These are phyloP conservation scores for Trichoderma sp. DNA, from an alignment of 2,329 filamentous ascomycete species.

Conservation along the genomic window DNA sequence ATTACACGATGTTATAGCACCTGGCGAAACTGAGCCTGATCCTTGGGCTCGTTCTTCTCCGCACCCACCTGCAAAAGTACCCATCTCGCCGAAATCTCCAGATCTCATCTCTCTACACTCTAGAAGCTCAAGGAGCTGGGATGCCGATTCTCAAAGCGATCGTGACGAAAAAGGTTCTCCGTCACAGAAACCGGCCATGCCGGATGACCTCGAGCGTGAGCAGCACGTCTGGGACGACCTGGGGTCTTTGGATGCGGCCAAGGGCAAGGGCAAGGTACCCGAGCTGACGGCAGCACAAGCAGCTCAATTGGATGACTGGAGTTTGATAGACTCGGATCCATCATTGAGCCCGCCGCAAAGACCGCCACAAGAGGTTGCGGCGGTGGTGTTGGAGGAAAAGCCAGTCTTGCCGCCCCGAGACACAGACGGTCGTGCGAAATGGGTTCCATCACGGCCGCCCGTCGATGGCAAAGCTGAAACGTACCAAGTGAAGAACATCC, in stretches of 20 bases:
- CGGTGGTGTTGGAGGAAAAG: slow-evolving; percentile 32
- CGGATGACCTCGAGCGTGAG: slow-evolving; percentile 46
- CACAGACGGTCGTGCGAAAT: slow-evolving; percentile 38
- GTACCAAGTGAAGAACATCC: slow-evolving; percentile 90
- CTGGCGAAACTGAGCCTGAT: slow-evolving; percentile 38
- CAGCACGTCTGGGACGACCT: slow-evolving; percentile 57
- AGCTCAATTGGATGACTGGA: slow-evolving; percentile 52
- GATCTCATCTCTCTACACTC: slow-evolving; percentile 45
- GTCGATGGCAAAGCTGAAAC: slow-evolving; percentile 67
- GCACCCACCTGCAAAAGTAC: slow-evolving; percentile 34
- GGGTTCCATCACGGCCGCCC: slow-evolving; percentile 48
- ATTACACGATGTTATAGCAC: slow-evolving; percentile 29
- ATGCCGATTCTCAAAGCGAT: slow-evolving; percentile 42
- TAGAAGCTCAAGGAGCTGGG: slow-evolving; percentile 46
- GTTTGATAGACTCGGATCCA: slow-evolving; percentile 52
- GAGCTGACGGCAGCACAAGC: slow-evolving; percentile 30
- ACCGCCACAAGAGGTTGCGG: slow-evolving; percentile 18
- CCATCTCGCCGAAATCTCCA: slow-evolving; percentile 38
- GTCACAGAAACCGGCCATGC: slow-evolving; percentile 36
- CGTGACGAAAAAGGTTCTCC: slow-evolving; percentile 35
- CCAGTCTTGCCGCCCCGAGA: slow-evolving; percentile 48
- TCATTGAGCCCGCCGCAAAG: slow-evolving; percentile 31
- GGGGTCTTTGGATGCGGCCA: slow-evolving; percentile 47
- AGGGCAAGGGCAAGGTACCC: slow-evolving; percentile 40
- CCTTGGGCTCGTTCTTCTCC: slow-evolving; percentile 37